A percentile compares a stretch with the other conserved stretches of the same genome.
Conservation (phyloP, 2,329 filamentous ascomycete genomes). For the Fusarium sp. region DNA sequence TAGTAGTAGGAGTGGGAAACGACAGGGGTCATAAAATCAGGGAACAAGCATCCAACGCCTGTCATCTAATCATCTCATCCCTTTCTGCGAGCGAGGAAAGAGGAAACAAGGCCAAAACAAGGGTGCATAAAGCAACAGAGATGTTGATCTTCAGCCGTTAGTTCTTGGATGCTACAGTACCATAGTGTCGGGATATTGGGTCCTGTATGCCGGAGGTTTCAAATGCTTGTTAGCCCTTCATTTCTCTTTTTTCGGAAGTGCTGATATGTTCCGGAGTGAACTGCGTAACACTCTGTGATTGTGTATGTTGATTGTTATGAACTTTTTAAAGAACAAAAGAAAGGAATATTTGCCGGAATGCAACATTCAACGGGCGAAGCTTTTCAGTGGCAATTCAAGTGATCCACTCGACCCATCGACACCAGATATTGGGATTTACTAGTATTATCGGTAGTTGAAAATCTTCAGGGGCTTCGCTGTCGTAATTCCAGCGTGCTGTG, state of each 20-base stretch:
- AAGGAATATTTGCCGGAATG: not conserved
- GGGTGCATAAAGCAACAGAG: not conserved
- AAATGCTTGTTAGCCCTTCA: not conserved
- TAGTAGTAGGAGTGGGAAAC: not conserved
- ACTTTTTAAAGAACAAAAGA: not conserved
- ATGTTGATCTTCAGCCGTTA: slow-evolving; percentile 17
- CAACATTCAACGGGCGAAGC: not conserved
- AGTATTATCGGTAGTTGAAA: slow-evolving; percentile 5
- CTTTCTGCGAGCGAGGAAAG: not conserved
- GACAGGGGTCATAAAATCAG: not conserved
- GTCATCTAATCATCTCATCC: not conserved
- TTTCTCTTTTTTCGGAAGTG: not conserved
- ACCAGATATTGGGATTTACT: not conserved
- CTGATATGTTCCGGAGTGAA: not conserved
- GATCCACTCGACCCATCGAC: not conserved
- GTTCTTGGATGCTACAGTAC: slow-evolving; percentile 2
- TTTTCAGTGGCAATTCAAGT: not conserved
- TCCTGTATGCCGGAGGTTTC: not conserved
- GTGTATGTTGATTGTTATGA: not conserved
- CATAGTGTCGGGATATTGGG: not conserved
- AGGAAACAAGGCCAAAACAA: not conserved
- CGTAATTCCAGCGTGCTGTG: not conserved
- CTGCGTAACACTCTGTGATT: not conserved
- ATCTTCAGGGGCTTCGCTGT: slow-evolving; percentile 1
- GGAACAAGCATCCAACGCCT: not conserved